Conservation (phyloP, 2,329 filamentous ascomycete species). For the Ophiostoma tasmaniense region DNA sequence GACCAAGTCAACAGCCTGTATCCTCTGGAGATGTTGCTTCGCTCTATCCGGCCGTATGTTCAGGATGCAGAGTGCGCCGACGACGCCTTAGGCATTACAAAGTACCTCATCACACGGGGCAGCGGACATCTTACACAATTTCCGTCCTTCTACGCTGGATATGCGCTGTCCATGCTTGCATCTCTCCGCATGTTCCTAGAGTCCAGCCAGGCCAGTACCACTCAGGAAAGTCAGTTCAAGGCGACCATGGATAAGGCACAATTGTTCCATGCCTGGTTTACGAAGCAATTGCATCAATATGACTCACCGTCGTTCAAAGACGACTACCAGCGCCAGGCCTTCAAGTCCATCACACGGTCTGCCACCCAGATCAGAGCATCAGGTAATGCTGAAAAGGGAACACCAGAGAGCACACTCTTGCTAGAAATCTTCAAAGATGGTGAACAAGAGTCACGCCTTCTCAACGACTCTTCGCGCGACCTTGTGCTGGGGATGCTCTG, state of each 20-base stretch:
- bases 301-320: slow-evolving; percentile 44
- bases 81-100: slow-evolving; percentile 77
- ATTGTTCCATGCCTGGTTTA: slow-evolving; percentile 71
- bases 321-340: slow-evolving; percentile 45
- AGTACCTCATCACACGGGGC: slow-evolving; percentile 71
- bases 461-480: slow-evolving; percentile 61
- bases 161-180: slow-evolving; percentile 68
- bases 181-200: slow-evolving; percentile 69
- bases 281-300: slow-evolving; percentile 57
- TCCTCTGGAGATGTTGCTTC: slow-evolving; percentile 81
- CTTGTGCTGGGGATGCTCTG: slow-evolving; percentile 67
- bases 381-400: slow-evolving; percentile 60
- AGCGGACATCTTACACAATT: slow-evolving; percentile 52
- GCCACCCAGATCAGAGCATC: slow-evolving; percentile 58
- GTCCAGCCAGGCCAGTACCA: slow-evolving; percentile 67
- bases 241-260: slow-evolving; percentile 68
- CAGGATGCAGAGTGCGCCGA: slow-evolving; percentile 81
- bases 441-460: slow-evolving; percentile 49
- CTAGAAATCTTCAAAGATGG: slow-evolving; percentile 73
- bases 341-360: slow-evolving; percentile 58
- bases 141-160: slow-evolving; percentile 72
- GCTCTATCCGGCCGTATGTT: slow-evolving; percentile 68
- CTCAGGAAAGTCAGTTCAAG: slow-evolving; percentile 74
- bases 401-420: slow-evolving; percentile 70
- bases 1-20: slow-evolving; percentile 66